Evolutionary conservation across 257 asterid species (phyloP).

Genomic region (Gentiana dahurica): DNA sequence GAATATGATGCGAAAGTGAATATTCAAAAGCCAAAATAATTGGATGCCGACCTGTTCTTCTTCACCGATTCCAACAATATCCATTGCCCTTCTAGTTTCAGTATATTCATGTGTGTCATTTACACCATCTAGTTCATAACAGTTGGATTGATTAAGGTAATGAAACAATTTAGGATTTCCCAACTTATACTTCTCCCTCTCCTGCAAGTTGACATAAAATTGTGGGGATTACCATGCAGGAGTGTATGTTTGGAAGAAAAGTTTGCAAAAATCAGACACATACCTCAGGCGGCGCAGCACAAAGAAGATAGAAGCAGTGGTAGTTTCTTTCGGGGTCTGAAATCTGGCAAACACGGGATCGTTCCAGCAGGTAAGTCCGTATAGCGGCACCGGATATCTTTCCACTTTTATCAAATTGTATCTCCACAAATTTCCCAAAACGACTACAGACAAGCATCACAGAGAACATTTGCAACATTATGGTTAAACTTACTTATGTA

Average conservation of each 20-base stretch:
- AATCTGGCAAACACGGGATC: constrained; percentile 98
- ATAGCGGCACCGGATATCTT: constrained; percentile 99
- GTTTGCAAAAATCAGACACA: neutral
- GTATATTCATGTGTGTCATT: constrained; percentile 85
- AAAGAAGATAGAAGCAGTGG: constrained; percentile 96
- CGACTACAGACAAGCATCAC: constrained; percentile 50
- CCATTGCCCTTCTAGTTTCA: constrained; percentile 99
- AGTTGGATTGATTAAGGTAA: constrained; percentile 85
- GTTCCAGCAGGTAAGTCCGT: constrained; percentile 93
- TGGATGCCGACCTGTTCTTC: constrained; percentile 76
- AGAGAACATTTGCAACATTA: constrained; percentile 6
- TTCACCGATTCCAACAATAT: constrained; percentile 93
- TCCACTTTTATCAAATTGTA: constrained; percentile 94
- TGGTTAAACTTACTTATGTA: neutral
- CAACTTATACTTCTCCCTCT: constrained; percentile 72
- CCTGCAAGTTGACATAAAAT: constrained; percentile 37
- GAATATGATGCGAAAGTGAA: constrained; percentile 1
- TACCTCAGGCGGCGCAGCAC: constrained; percentile 96
- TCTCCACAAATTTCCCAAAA: constrained; percentile 98
- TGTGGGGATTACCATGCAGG: constrained; percentile 1
- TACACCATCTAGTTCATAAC: constrained; percentile 80
- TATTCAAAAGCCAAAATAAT: neutral
- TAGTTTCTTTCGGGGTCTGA: constrained; percentile 96
- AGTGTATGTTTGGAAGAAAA: neutral
- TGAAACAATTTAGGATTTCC: constrained; percentile 64